Evolutionary conservation across 345 rosid genomes (phyloP), one percentile per base, ranked within the genome.

Genomic region (Hevea brasiliensis): DNA sequence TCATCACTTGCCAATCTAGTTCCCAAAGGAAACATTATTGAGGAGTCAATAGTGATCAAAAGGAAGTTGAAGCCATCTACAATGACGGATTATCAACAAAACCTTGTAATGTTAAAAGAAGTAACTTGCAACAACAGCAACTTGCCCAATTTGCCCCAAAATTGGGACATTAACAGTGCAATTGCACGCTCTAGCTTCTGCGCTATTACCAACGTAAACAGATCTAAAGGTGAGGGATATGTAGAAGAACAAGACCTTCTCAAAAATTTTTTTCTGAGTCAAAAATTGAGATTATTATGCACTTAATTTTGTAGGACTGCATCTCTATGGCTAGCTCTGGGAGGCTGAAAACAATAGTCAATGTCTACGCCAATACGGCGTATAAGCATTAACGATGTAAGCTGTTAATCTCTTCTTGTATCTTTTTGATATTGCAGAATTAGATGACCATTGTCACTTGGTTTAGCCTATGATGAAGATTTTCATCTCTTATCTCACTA

Each of bases 151-250:
- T 69, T 83, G 65, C 81, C 83, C 66, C 87, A 82, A 35, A 83
- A 81, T 65, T 80, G 85, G 86, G 87, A 87, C 62, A 77, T 73
- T 66, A 70, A 70, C 61, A 71, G 78, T 81, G 81, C 86, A 75
- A 76, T 81, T 67, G 73, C 68, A n/a, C 87, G 65, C 26, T 83
- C 87, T 32, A 67, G 78, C 74, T 74, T 86, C 55, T 68, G 70
- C 64, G 78, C 83, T 67, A 32, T 61, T 61, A 74, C 85, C 75
- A 80, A 76, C 74, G 66, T 74, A 51, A 86, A 81, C 68, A 72
- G 78, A 41, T 69, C 81, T 18, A 57, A 75, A 75, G 88, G 94
- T 88, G 81, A 3, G 23, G 8, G 20, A 1, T 29, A 27, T 74
- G 21, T 58, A 40, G 21, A 10, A 27, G 15, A 71, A 41, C 65